Base-by-base conservation (phyloP, 345 rosid genomes). In the Bruguiera gymnorhiza region DNA sequence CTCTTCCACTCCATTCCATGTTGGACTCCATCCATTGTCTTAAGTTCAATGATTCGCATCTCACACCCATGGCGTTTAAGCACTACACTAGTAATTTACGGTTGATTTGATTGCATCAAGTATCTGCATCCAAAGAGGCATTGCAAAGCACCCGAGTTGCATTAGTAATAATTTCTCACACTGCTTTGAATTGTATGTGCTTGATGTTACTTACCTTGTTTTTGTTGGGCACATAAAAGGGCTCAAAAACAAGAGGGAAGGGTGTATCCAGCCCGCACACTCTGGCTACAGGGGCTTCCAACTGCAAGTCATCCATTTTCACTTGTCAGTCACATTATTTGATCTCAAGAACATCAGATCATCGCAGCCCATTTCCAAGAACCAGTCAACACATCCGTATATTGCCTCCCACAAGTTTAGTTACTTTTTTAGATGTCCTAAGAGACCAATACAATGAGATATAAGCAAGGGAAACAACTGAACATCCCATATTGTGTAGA, bases 201-300 rank as follows among this genome's bases (percentile, higher is more conserved):
- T 3, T 3, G 60, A 8, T 24, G 6, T 6, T 11, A 60, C 67
- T 73, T 67, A 81, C 91, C 86, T 88, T 89, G 82, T 89, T 94
- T 87, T 91, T 91, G 66, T 84, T 91, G 54, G 95, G 96, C 83
- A 93, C 74, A 73, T 94, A 91, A 68, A 94, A 91, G 9, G 97
- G 98, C 65, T 94, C 97, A 34, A 93, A 91, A 67, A 91, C 96
- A 31, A 88, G 96, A 10, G 98, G 94, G 76, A 91, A 89, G 19
- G 97, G 97, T 3, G 98, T 94, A 81, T 91, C 95, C 50, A 89
- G 79, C 60, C 97, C 98, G 57, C 98, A 94, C 31, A 94, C 87
- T 79, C 96, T 83, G 48, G 90, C 85, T 30, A 94, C 86, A 0
- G 95, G 96, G 29, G 97, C 96, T 88, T 91, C 93, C 59, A 94